Percentiles rank a stretch among this genome's conserved stretches.
Evolutionary conservation across 768 basidiomycete genomes (phyloP).

Genomic region (Mycena venus): DNA sequence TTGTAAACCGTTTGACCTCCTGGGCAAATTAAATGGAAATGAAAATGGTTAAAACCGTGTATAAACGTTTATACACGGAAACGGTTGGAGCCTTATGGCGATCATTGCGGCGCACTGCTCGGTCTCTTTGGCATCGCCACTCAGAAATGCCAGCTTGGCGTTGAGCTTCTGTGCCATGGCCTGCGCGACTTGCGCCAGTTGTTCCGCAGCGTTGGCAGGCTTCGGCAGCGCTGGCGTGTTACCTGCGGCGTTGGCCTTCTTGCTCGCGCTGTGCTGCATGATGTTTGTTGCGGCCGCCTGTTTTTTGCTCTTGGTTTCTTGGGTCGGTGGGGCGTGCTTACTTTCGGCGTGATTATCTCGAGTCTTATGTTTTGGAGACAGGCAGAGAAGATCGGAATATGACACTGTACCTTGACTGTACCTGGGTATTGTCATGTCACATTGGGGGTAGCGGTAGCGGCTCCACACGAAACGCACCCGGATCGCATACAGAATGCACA

Average conservation of each 20-base stretch:
- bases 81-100: too few relatives aligned
- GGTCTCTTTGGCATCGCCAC: not conserved
- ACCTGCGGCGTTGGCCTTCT: not conserved
- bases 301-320: not conserved
- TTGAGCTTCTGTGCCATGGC: not conserved
- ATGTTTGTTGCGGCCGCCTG: not conserved
- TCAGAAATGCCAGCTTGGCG: not conserved
- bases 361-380: too few relatives aligned
- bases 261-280: not conserved
- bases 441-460: too few relatives aligned
- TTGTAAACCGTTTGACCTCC: too few relatives aligned
- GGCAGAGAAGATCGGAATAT: not conserved
- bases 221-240: not conserved
- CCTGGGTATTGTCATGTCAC: not conserved
- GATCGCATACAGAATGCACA: too few relatives aligned
- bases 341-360: not conserved
- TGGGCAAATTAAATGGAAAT: too few relatives aligned
- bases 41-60: too few relatives aligned
- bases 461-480: too few relatives aligned
- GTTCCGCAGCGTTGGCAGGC: not conserved
- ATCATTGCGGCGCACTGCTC: not conserved
- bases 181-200: not conserved
- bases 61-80: too few relatives aligned
- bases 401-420: not conserved
- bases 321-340: not conserved